Percentiles rank a stretch among this genome's conserved stretches.
These are phyloP conservation scores for Xerocomellus intermedius DNA, from an alignment of 768 basidiomycete genomes.

Conservation along the genomic window DNA sequence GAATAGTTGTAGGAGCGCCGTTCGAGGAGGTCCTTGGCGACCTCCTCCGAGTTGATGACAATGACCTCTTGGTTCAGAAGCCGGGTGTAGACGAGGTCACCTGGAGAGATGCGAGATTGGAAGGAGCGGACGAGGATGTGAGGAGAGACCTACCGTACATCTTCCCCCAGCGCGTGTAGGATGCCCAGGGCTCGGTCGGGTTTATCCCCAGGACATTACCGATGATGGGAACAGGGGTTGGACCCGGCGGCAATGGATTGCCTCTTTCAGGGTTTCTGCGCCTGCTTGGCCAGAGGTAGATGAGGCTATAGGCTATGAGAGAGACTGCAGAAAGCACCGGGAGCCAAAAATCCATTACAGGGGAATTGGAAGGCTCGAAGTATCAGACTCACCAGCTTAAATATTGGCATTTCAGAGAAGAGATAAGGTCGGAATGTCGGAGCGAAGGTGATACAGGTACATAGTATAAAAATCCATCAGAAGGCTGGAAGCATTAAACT, in stretches of 20 bases:
- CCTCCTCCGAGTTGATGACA: slow-evolving; percentile 40
- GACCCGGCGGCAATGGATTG: slow-evolving; percentile 47
- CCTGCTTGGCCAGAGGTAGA: slow-evolving; percentile 4
- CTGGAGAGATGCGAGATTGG: slow-evolving; percentile 11
- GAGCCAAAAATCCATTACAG: slow-evolving; percentile 12
- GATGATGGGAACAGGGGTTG: slow-evolving; percentile 41
- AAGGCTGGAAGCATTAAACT: not conserved
- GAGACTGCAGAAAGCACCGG: slow-evolving; percentile 9
- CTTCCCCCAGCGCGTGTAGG: slow-evolving; percentile 33
- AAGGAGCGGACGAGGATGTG: slow-evolving; percentile 11
- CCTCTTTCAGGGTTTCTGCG: not conserved
- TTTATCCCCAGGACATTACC: slow-evolving; percentile 31
- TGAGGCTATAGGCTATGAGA: slow-evolving; percentile 5
- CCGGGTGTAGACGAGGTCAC: slow-evolving; percentile 38
- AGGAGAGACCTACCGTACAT: slow-evolving; percentile 24
- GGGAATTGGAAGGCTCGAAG: not conserved
- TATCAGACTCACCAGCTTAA: not conserved
- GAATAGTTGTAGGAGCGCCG: slow-evolving; percentile 45
- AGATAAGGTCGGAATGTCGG: slow-evolving; percentile 2
- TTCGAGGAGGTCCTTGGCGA: slow-evolving; percentile 43
- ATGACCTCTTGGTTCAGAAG: slow-evolving; percentile 38
- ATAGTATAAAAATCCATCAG: slow-evolving; percentile 6
- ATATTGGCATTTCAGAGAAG: not conserved
- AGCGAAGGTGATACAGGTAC: not conserved
- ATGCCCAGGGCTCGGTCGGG: slow-evolving; percentile 29